phyloP scores from a whole-genome alignment of 768 basidiomycete species.

The Rhodosporidiobolus sp. region DNA sequence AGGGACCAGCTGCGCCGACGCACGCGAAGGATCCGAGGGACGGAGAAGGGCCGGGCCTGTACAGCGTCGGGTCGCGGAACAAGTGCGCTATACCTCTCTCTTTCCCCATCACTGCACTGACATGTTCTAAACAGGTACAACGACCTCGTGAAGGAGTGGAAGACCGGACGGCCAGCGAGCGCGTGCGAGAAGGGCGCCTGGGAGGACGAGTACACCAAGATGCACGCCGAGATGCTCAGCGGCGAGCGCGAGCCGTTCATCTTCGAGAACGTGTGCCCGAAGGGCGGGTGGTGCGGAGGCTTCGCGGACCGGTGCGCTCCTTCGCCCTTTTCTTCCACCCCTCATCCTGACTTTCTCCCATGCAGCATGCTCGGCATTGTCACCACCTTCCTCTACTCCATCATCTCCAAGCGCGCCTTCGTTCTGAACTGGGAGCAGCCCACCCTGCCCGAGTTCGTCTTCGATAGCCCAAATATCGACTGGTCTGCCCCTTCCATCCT shows the following conservation, averaged over 20 bases:
- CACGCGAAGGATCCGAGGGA: neutral
- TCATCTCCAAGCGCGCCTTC: constrained; percentile 27
- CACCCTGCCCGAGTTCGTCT: constrained; percentile 18
- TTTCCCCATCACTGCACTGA: no score
- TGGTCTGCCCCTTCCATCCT: constrained; percentile 7
- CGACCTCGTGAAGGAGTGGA: constrained; percentile 30
- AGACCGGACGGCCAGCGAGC: constrained; percentile 10
- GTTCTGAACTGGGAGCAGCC: constrained; percentile 20
- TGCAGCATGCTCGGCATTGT: constrained; percentile 12
- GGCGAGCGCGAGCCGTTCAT: constrained; percentile 6
- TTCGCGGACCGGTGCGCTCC: constrained; percentile 33
- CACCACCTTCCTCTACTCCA: constrained; percentile 21
- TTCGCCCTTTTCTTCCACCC: neutral
- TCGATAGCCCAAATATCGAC: constrained; percentile 30
- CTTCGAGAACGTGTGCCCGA: constrained; percentile 21
- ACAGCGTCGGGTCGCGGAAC: neutral
- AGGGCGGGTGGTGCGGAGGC: constrained; percentile 18
- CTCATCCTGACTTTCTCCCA: neutral
- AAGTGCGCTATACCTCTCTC: neutral
- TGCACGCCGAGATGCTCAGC: constrained; percentile 23
- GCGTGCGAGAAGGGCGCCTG: constrained; percentile 28
- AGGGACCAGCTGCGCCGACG: neutral
- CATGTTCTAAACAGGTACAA: constrained; percentile 14
- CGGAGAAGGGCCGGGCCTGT: neutral
- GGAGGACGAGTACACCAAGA: constrained; percentile 25